Conservation (phyloP, 2,329 filamentous ascomycete genomes). For the Diaporthe sp. region DNA sequence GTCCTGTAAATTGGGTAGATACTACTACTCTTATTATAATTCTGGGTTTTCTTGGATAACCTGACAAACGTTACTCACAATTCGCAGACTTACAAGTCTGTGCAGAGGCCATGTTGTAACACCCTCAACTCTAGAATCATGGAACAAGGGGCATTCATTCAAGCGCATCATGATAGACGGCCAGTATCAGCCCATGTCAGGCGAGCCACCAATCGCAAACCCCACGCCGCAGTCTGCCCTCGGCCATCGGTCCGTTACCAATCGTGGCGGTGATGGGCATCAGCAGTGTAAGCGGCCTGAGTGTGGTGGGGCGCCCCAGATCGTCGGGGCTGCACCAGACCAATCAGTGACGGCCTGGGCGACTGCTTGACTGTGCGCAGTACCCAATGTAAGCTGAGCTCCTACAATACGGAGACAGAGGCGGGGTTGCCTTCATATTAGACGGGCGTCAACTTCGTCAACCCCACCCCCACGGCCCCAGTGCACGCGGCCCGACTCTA, state of each 20-base stretch:
- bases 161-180: too few relatives aligned
- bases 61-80: not conserved
- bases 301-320: constrained; percentile 2
- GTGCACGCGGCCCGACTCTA: not conserved
- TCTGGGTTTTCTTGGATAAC: not conserved
- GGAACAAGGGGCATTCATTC: not conserved
- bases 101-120: not conserved
- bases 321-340: not conserved
- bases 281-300: not conserved
- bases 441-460: not conserved
- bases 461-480: constrained; percentile 3
- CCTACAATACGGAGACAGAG: not conserved
- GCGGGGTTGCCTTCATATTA: not conserved
- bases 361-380: not conserved
- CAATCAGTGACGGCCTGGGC: not conserved
- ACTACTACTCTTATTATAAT: not conserved
- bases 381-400: not conserved
- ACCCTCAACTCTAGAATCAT: not conserved
- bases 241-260: constrained; percentile 19
- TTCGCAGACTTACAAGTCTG: not conserved
- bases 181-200: not conserved
- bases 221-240: not conserved
- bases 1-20: constrained; percentile 1
- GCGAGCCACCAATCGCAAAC: not conserved
- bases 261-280: not conserved